Conservation (phyloP, 164 flowering plant genomes). For the Stephania japonica region DNA sequence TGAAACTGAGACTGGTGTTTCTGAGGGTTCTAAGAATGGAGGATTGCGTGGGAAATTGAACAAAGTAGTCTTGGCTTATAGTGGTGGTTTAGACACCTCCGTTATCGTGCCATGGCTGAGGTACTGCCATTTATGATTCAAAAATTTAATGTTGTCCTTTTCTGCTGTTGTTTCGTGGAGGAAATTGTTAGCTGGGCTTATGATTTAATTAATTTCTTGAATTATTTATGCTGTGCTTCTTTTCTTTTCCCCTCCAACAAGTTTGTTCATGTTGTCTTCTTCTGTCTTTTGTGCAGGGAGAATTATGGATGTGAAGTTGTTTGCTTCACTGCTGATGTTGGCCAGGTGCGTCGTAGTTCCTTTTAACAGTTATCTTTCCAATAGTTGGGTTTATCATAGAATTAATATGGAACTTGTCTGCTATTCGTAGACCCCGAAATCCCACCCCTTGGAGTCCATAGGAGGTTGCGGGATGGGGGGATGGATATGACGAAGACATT, state of each 20-base stretch:
- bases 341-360: slow-evolving; percentile 57
- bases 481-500: neutral
- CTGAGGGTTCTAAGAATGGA: slow-evolving; percentile 24
- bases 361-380: neutral
- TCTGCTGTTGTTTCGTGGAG: neutral
- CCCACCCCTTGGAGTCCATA: too few species aligned
- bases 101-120: slow-evolving; percentile 97
- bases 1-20: slow-evolving; percentile 28
- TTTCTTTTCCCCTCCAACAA: neutral
- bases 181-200: neutral
- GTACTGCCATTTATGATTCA: slow-evolving; percentile 26
- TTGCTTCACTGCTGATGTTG: slow-evolving; percentile 99
- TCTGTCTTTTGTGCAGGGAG: slow-evolving; percentile 41
- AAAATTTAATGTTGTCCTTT: neutral
- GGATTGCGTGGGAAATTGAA: slow-evolving; percentile 70
- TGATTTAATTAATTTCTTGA: too few species aligned
- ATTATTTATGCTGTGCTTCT: neutral
- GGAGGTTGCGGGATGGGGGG: too few species aligned
- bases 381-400: slow-evolving; percentile 3
- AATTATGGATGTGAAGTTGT: slow-evolving; percentile 98
- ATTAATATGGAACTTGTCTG: too few species aligned
- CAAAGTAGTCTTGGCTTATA: slow-evolving; percentile 91
- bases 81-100: slow-evolving; percentile 98
- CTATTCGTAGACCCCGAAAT: too few species aligned
- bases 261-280: slow-evolving; percentile 1